These are phyloP conservation scores for Mycena vitilis DNA, from an alignment of 768 basidiomycete genomes.

Conservation along the genomic window DNA sequence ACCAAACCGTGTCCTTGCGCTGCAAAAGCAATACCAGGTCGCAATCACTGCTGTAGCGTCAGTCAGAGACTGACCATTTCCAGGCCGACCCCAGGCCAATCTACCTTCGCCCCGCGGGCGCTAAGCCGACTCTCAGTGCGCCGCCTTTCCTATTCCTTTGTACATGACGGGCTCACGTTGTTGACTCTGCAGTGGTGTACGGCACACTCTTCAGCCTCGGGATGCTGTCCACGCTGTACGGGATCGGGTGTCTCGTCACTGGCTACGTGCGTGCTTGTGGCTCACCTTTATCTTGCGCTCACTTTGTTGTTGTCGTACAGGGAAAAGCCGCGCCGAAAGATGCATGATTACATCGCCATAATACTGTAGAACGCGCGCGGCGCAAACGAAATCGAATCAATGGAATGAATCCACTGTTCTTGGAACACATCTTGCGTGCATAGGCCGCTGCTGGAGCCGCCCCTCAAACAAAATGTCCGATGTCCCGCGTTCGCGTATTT, in stretches of 20 bases:
- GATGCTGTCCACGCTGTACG: constrained; percentile 35
- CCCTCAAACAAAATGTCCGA: too few relatives aligned
- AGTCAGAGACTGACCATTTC: constrained; percentile 7
- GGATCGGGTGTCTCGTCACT: constrained; percentile 37
- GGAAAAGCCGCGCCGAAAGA: constrained; percentile 30
- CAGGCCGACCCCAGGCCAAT: constrained; percentile 36
- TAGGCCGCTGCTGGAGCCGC: neutral
- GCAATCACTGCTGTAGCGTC: neutral
- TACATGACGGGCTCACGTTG: neutral
- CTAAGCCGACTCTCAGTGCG: constrained; percentile 32
- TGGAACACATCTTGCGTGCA: neutral
- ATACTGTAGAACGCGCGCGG: constrained; percentile 20
- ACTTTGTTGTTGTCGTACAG: neutral
- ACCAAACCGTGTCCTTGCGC: constrained; percentile 35
- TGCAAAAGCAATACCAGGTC: constrained; percentile 39
- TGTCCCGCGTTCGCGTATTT: too few relatives aligned
- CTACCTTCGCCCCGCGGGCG: constrained; percentile 37
- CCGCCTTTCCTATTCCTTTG: neutral
- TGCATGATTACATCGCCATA: constrained; percentile 23
- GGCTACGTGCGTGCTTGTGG: constrained; percentile 33
- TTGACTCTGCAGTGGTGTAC: constrained; percentile 21
- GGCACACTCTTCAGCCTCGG: constrained; percentile 31
- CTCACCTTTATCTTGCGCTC: neutral
- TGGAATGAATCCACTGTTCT: neutral
- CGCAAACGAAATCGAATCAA: constrained; percentile 22